Evolutionary conservation across 768 basidiomycete genomes (phyloP).

Genomic region (Lactarius tabidus): DNA sequence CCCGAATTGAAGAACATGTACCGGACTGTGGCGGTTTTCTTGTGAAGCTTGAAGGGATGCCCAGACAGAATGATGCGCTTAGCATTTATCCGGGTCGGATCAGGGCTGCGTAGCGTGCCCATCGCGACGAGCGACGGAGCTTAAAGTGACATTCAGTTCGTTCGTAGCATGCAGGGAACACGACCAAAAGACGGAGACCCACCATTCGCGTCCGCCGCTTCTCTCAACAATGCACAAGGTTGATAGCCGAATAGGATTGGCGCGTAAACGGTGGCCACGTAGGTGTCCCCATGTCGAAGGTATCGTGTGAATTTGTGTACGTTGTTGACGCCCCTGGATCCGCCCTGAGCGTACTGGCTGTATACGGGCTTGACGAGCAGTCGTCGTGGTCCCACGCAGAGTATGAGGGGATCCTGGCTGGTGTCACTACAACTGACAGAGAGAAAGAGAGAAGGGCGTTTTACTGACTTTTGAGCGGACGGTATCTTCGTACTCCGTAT

Average conservation of each 20-base stretch:
- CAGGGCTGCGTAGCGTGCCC: slow-evolving; percentile 83
- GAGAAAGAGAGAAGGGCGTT: not conserved
- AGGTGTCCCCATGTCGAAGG: slow-evolving; percentile 74
- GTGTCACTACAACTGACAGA: not conserved
- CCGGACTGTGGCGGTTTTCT: slow-evolving; percentile 93
- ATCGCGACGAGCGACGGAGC: slow-evolving; percentile 83
- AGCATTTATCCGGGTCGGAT: slow-evolving; percentile 86
- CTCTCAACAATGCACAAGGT: slow-evolving; percentile 72
- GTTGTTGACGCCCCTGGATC: slow-evolving; percentile 90
- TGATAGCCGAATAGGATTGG: slow-evolving; percentile 85
- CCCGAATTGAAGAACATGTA: slow-evolving; percentile 98
- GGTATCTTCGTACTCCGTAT: slow-evolving; percentile 87
- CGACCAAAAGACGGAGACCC: slow-evolving; percentile 25
- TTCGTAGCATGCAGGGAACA: not conserved
- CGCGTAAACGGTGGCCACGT: slow-evolving; percentile 84
- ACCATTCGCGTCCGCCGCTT: slow-evolving; percentile 67
- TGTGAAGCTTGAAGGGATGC: slow-evolving; percentile 95
- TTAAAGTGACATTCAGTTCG: slow-evolving; percentile 30
- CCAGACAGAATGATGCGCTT: slow-evolving; percentile 96
- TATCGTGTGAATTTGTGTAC: slow-evolving; percentile 96
- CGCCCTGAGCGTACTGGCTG: slow-evolving; percentile 88
- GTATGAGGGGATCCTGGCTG: slow-evolving; percentile 73
- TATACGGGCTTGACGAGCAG: slow-evolving; percentile 83
- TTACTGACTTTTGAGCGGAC: slow-evolving; percentile 80
- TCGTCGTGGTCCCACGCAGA: slow-evolving; percentile 87